Evolutionary conservation across 2,329 filamentous ascomycete species (phyloP).

Genomic region (Purpureocillium takamizusanense): DNA sequence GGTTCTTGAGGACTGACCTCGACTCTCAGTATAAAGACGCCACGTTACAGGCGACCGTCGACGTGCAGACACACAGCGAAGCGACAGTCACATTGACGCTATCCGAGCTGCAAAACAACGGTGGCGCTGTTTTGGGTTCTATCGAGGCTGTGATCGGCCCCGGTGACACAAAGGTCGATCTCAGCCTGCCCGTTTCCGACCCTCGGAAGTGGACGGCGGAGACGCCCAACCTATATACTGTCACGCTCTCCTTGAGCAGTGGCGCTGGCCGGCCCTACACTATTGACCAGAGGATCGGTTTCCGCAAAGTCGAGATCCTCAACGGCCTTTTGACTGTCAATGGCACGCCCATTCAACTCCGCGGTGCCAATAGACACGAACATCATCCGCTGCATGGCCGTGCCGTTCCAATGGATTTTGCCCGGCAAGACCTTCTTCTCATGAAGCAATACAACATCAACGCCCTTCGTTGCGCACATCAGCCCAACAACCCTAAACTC

Average conservation of each 20-base stretch:
- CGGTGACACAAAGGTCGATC: constrained; percentile 25
- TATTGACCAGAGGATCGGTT: constrained; percentile 50
- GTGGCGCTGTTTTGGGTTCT: too few relatives aligned
- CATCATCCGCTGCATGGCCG: constrained; percentile 57
- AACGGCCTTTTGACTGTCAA: constrained; percentile 54
- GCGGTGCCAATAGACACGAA: constrained; percentile 61
- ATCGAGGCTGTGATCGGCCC: constrained; percentile 10
- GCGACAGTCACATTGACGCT: too few relatives aligned
- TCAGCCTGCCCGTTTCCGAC: constrained; percentile 35
- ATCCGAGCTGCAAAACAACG: too few relatives aligned
- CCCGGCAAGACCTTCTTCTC: constrained; percentile 50
- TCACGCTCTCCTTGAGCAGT: constrained; percentile 32
- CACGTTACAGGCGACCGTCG: too few relatives aligned
- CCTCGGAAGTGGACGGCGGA: constrained; percentile 62
- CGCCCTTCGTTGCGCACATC: constrained; percentile 59
- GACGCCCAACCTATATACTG: constrained; percentile 49
- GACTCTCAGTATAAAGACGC: too few relatives aligned
- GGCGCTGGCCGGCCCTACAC: constrained; percentile 18
- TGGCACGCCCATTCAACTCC: constrained; percentile 49
- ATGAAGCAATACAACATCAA: constrained; percentile 70
- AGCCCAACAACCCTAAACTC: constrained; percentile 52
- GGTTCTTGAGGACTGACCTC: background rate
- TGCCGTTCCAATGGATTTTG: constrained; percentile 52
- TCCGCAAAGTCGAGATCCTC: constrained; percentile 54
- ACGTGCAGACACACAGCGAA: too few relatives aligned